phyloP scores from a whole-genome alignment of 352 stramenopile species.

The Pythium brachiatum region DNA sequence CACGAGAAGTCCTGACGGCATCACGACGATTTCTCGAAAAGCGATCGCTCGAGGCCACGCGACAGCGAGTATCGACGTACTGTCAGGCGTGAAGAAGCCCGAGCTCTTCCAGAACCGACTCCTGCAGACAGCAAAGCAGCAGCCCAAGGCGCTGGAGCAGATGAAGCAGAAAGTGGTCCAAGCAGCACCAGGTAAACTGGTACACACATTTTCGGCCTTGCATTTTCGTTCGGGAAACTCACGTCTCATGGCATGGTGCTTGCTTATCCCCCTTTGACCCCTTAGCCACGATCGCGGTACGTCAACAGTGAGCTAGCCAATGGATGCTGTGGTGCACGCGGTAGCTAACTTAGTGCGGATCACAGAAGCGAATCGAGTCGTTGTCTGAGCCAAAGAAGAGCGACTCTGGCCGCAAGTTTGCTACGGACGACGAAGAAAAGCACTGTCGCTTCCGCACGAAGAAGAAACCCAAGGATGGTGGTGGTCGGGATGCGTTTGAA shows the following conservation, averaged over 20 bases:
- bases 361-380: slow-evolving; percentile 62
- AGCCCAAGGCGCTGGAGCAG: slow-evolving; percentile 40
- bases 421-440: slow-evolving; percentile 65
- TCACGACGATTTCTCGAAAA: slow-evolving; percentile 57
- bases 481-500: slow-evolving; percentile 28
- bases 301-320: background rate
- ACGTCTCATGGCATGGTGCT: too few relatives aligned
- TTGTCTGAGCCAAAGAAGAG: slow-evolving; percentile 53
- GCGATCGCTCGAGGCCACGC: slow-evolving; percentile 12
- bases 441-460: slow-evolving; percentile 68
- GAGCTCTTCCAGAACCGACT: slow-evolving; percentile 58
- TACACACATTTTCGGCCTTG: too few relatives aligned
- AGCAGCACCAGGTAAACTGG: slow-evolving; percentile 38
- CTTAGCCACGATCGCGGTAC: slow-evolving; percentile 18
- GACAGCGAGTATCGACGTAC: slow-evolving; percentile 23
- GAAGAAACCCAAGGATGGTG: slow-evolving; percentile 25
- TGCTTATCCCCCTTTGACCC: background rate
- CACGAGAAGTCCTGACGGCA: slow-evolving; percentile 44
- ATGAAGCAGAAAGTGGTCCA: slow-evolving; percentile 49
- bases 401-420: slow-evolving; percentile 45
- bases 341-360: background rate
- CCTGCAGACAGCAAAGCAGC: slow-evolving; percentile 42
- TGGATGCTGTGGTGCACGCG: background rate
- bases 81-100: slow-evolving; percentile 56
- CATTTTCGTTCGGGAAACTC: too few relatives aligned